Base-by-base conservation (phyloP, 2,329 filamentous ascomycete genomes). In the Fusarium citri region DNA sequence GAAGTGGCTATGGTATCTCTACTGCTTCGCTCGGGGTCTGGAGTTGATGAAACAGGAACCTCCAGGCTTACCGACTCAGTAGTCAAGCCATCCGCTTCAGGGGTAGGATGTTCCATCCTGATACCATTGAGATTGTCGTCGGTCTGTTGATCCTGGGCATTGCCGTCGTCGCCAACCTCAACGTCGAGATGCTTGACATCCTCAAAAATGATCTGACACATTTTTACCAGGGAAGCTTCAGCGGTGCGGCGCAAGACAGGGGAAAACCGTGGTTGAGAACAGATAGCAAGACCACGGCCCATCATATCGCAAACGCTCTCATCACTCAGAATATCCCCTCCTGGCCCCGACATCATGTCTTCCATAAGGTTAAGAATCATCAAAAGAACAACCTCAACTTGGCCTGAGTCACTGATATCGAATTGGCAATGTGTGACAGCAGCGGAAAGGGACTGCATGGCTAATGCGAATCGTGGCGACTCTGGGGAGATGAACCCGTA, bases 261-360 rank as follows among this genome's bases (percentile, higher is more conserved):
- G 12, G 94, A 98, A 66, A 98, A 90, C 58, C 95, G 89, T 58
- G 93, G 89, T 77, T 98, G 94, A 69, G 95, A 99, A 83, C 96
- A 99, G 84, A 99, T 98, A 77, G 94, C 97, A 71, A 99, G 82
- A 2, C 95, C 96, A 3, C 94, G 95, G 79, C 97, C 96, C 95
- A 99, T 98, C 94, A 99, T 98, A 79, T 98, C 94, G 78, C 97
- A 99, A 14, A 99, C 94, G 77, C 95, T 98, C 82, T 98, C 95
- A 76, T 99, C 96, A 62, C 95, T 97, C n/a, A 99, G 84, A 14
- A 98, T 89, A 71, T 97, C 92, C 40, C 96, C 96, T 30, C 95
- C 94, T 0, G 94, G 93, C 1, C 96, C 93, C 18, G 94, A 97
- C 75, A 99, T 91, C 92, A 99, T 98, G 76, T 94, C 93, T 80